phyloP scores from a whole-genome alignment of 306 rosid genomes.

The Citrullus colocynthis region DNA sequence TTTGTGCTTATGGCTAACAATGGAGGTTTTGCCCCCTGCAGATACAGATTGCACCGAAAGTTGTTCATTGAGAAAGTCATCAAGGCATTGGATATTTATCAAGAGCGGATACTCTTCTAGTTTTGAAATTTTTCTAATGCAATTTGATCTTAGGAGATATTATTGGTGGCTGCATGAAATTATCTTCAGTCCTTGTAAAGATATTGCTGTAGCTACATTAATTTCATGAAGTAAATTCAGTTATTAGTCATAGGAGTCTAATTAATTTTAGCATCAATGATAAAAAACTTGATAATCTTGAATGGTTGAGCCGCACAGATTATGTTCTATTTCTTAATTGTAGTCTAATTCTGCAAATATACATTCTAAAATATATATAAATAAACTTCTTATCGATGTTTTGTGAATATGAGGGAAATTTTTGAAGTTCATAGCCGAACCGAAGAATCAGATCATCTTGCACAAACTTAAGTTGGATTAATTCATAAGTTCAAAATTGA shows the following conservation, averaged over 20 bases:
- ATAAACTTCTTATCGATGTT: too few species aligned
- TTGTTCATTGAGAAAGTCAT: constrained; percentile 56
- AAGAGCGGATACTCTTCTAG: constrained; percentile 55
- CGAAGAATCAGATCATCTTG: too few species aligned
- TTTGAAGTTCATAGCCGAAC: too few species aligned
- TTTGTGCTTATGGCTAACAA: not conserved
- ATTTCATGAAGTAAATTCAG: not conserved
- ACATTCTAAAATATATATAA: too few species aligned
- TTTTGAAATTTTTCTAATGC: not conserved
- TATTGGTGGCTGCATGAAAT: not conserved
- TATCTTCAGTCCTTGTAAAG: not conserved
- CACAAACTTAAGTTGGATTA: too few species aligned
- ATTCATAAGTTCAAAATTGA: too few species aligned
- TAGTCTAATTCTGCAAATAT: not conserved
- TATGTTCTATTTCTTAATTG: not conserved
- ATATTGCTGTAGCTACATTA: not conserved
- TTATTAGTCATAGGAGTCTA: not conserved
- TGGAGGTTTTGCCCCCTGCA: constrained; percentile 17
- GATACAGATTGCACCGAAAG: constrained; percentile 77
- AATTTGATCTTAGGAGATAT: not conserved
- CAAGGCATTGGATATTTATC: constrained; percentile 66
- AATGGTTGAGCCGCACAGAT: not conserved
- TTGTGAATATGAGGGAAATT: too few species aligned
- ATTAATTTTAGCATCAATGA: not conserved
- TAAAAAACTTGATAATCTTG: too few species aligned